Conservation (phyloP, 2,329 filamentous ascomycete species). For the Grosmannia huntii region DNA sequence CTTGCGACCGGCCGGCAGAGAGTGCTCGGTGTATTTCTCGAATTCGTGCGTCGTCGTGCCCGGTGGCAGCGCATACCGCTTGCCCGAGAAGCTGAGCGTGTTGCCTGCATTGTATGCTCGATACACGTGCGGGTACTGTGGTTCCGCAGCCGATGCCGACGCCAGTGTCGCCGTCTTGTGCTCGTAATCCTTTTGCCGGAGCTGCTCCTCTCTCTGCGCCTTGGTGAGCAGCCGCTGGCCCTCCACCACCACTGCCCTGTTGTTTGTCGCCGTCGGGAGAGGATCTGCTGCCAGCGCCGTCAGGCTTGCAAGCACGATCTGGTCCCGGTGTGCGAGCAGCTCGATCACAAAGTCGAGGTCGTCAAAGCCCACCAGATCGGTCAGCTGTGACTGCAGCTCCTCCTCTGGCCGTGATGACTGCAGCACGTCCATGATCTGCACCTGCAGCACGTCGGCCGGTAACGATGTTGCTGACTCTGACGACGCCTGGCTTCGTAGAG, state of each 20-base stretch:
- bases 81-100: conserved; percentile 64
- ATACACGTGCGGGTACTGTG: conserved; percentile 89
- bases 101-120: conserved; percentile 74
- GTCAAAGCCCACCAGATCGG: conserved; percentile 84
- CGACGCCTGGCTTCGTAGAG: conserved; percentile 43
- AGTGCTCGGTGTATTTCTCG: conserved; percentile 79
- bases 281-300: conserved; percentile 21
- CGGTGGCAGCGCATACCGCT: conserved; percentile 68
- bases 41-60: conserved; percentile 60
- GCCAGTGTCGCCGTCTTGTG: conserved; percentile 70
- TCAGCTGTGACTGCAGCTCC: conserved; percentile 80
- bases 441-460: conserved; percentile 53
- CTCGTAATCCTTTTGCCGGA: conserved; percentile 63
- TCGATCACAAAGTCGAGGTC: conserved; percentile 90
- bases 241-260: conserved; percentile 8
- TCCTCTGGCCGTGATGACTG: conserved; percentile 58
- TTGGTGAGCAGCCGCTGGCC: conserved; percentile 52
- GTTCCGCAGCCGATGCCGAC: conserved; percentile 57
- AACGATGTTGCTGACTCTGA: conserved; percentile 26
- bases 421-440: conserved; percentile 65
- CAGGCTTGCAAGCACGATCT: conserved; percentile 41
- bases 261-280: not conserved
- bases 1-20: conserved; percentile 69
- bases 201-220: conserved; percentile 63
- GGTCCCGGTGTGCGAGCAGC: conserved; percentile 62